These are phyloP conservation scores for Pseudoneurospora amorphoporcata DNA, from an alignment of 495 filamentous ascomycete species.

Conservation along the genomic window DNA sequence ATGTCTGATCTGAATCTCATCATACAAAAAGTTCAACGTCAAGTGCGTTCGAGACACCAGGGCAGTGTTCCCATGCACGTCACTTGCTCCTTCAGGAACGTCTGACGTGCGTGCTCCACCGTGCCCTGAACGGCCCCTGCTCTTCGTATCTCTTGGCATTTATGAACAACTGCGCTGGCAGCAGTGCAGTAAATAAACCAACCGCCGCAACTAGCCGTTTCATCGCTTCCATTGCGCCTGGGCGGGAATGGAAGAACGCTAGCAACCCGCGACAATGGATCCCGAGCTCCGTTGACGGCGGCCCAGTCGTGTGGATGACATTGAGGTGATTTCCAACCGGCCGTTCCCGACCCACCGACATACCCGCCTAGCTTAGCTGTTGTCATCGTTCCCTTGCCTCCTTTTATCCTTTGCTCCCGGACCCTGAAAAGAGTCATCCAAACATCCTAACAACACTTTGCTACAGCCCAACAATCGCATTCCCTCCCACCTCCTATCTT, in stretches of 20 bases:
- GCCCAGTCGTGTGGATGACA: background rate
- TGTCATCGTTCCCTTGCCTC: background rate
- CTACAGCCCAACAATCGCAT: background rate
- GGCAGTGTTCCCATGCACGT: background rate
- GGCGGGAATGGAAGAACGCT: background rate
- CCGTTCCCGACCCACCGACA: background rate
- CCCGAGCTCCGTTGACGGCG: background rate
- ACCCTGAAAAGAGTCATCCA: background rate
- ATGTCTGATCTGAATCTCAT: background rate
- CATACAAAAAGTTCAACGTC: background rate
- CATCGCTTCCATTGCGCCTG: background rate
- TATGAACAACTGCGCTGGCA: background rate
- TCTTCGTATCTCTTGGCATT: background rate
- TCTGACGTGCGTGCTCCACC: background rate
- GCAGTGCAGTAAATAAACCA: background rate
- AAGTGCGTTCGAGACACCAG: background rate
- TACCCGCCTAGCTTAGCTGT: background rate
- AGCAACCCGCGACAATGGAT: background rate
- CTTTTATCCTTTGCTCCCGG: background rate
- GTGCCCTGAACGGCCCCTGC: background rate
- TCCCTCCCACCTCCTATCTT: background rate
- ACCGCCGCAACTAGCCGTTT: background rate
- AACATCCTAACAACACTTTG: background rate
- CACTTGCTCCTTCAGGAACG: background rate
- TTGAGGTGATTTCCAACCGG: background rate